phyloP scores from a whole-genome alignment of 73 alveolate genomes.

The Paramecium caudatum region DNA sequence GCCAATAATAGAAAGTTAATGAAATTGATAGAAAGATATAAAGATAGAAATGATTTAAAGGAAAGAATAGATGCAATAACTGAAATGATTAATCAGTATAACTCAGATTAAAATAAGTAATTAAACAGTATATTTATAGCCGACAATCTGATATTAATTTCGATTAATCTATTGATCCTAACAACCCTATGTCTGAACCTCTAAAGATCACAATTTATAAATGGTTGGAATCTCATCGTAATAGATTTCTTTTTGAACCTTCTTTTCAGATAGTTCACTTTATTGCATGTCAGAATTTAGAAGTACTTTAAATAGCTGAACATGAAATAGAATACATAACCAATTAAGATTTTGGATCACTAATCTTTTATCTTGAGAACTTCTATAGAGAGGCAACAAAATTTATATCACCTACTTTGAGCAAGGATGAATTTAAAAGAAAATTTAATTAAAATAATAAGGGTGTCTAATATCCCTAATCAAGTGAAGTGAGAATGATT shows the following conservation, averaged over 20 bases:
- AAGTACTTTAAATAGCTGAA: conserved; percentile 22
- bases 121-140: not conserved
- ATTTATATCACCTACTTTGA: not conserved
- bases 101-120: conserved; percentile 15
- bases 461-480: not conserved
- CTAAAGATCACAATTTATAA: not conserved
- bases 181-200: conserved; percentile 41
- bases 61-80: conserved; percentile 36
- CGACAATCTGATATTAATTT: not conserved
- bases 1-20: conserved; percentile 47
- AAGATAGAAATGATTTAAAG: conserved; percentile 40
- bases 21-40: conserved; percentile 51
- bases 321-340: not conserved
- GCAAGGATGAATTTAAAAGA: not conserved
- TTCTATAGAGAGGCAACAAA: conserved; percentile 37
- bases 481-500: not conserved
- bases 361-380: not conserved
- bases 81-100: conserved; percentile 11
- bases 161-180: not conserved
- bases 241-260: conserved; percentile 60
- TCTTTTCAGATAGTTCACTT: not conserved
- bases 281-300: conserved; percentile 32
- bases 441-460: conserved; percentile 1
- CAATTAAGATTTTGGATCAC: not conserved
- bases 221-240: conserved; percentile 63